Conservation (phyloP, 1,139 yeast genomes). For the Hyphopichia khmerensis region DNA sequence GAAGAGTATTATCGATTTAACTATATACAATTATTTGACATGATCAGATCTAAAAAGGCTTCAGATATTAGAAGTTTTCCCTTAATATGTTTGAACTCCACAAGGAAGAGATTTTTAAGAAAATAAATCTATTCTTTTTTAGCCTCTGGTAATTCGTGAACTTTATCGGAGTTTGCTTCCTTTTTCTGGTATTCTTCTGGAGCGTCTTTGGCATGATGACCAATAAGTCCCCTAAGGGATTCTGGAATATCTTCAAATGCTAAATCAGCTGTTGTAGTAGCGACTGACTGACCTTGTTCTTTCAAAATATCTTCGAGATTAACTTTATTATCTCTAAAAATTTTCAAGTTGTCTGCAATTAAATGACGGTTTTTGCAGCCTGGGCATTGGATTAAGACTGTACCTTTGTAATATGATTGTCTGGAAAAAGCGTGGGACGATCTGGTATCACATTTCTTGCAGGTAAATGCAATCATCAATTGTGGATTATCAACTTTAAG, state of each 20-base stretch:
- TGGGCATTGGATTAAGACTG: slow-evolving; percentile 90
- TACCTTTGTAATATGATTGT: slow-evolving; percentile 85
- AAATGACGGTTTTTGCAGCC: slow-evolving; percentile 85
- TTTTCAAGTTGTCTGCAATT: slow-evolving; percentile 88
- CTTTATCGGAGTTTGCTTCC: slow-evolving; percentile 12
- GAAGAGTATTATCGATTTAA: too few species aligned
- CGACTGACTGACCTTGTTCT: slow-evolving; percentile 73
- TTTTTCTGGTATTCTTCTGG: slow-evolving; percentile 38
- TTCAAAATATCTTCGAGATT: slow-evolving; percentile 79
- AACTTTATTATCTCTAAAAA: slow-evolving; percentile 72
- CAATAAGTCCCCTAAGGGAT: slow-evolving; percentile 50
- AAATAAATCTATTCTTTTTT: slow-evolving; percentile 3
- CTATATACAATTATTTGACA: too few species aligned
- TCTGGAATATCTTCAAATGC: slow-evolving; percentile 76
- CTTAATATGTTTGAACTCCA: too few species aligned
- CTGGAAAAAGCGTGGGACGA: slow-evolving; percentile 87
- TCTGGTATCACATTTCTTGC: slow-evolving; percentile 81
- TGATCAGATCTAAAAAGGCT: too few species aligned
- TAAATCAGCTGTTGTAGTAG: slow-evolving; percentile 59
- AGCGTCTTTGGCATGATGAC: slow-evolving; percentile 66
- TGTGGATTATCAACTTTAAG: slow-evolving; percentile 64
- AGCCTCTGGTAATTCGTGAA: slow-evolving; percentile 14
- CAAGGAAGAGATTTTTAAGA: too few species aligned
- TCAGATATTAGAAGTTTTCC: too few species aligned
- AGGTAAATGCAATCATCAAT: slow-evolving; percentile 87